Evolutionary conservation across 305 asterid genomes (phyloP).

Genomic region (Fraxinus floribunda): DNA sequence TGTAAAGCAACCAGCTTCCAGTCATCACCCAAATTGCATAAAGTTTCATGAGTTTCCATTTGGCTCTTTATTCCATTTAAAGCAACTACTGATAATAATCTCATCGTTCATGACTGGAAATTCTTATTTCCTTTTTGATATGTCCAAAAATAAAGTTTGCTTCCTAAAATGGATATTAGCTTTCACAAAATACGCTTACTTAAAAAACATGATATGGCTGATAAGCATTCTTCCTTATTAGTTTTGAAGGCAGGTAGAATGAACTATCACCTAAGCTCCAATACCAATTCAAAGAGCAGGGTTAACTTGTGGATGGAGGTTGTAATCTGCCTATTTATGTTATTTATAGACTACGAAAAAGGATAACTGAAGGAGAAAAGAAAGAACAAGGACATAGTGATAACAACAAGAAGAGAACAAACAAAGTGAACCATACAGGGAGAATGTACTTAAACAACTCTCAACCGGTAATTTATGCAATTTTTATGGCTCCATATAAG

Average conservation of each 20-base stretch:
- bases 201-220: neutral
- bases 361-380: neutral
- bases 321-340: neutral
- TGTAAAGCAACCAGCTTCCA: neutral
- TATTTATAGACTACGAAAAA: neutral
- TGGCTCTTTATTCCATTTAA: neutral
- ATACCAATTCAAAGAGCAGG: too few species aligned
- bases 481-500: neutral
- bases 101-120: neutral
- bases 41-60: neutral
- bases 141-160: neutral
- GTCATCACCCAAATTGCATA: slow-evolving; percentile 8
- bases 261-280: neutral
- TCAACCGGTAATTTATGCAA: neutral
- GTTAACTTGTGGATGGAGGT: neutral
- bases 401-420: neutral
- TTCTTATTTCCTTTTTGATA: neutral
- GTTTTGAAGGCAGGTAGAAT: neutral
- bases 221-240: neutral
- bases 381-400: neutral
- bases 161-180: neutral
- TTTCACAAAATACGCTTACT: neutral
- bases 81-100: neutral
- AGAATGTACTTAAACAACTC: neutral
- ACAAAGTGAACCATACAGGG: neutral